Conservation (phyloP, 163 green algal species). For the Prototheca stagnorum region DNA sequence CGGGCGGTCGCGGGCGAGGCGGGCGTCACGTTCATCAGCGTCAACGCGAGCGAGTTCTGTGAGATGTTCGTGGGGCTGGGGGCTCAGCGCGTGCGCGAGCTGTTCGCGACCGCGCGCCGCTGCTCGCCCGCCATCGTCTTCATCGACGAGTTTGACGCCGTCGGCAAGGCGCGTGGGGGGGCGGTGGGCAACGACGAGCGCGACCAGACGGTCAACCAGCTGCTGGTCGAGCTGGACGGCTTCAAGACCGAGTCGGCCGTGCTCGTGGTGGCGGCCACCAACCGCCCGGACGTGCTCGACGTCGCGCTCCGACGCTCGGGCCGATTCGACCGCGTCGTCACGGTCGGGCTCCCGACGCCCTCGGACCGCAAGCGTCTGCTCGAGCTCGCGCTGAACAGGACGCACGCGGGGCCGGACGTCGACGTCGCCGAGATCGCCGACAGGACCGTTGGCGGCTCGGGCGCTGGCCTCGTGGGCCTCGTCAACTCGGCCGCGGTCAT, state of each 20-base stretch:
- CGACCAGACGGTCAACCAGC: constrained; percentile 94
- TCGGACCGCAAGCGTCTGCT: constrained; percentile 70
- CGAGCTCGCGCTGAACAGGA: constrained; percentile 32
- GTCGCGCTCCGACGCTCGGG: constrained; percentile 51
- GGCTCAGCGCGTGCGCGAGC: constrained; percentile 63
- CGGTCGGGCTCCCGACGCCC: constrained; percentile 59
- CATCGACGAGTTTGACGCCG: constrained; percentile 90
- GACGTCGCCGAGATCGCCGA: constrained; percentile 40
- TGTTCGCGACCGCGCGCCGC: constrained; percentile 55
- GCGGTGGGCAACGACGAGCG: constrained; percentile 80
- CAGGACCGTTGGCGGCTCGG: constrained; percentile 25
- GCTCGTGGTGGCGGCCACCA: constrained; percentile 22
- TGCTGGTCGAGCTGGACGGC: constrained; percentile 94
- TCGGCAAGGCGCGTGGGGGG: constrained; percentile 61
- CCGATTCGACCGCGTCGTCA: constrained; percentile 61
- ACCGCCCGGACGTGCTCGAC: too few relatives aligned
- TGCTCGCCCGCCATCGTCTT: constrained; percentile 90
- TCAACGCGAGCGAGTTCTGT: constrained; percentile 92
- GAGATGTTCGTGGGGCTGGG: constrained; percentile 94
- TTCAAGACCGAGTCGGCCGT: constrained; percentile 54
- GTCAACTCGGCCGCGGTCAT: constrained; percentile 48
- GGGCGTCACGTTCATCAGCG: constrained; percentile 79
- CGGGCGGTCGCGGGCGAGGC: constrained; percentile 76
- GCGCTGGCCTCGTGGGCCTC: constrained; percentile 50
- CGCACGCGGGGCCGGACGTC: constrained; percentile 16